Base-by-base conservation (phyloP, 208 protist genomes). In the Naegleria gruberi region DNA sequence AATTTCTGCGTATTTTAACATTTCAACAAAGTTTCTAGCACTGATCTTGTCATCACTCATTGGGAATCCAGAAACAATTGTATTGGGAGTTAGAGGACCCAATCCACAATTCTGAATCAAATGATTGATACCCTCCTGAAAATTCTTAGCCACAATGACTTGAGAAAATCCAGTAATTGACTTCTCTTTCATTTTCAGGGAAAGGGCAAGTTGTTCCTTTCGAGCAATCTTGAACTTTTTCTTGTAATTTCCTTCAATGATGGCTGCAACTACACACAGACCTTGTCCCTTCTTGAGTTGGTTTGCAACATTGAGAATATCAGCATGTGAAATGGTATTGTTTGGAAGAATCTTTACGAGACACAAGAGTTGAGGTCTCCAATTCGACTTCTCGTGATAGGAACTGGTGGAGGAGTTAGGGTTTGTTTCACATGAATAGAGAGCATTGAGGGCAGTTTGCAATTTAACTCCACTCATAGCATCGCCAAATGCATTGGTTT, bases 301-400 rank as follows among this genome's bases (percentile, higher is more conserved):
- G 51, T n/a, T 4, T 1, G 82, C 86, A 42, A 91, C 4, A 41
- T 51, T 17, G 6, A 91, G 8, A 8, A 91, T 82, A 40, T 88
- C 44, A 34, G 90, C 47, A 43, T 91, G 37, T 17, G 15, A 7
- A n/a, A 89, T 10, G 51, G 37, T 30, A 30, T 44, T 55, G 4
- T 83, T 37, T 17, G 77, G 77, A 1, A 44, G 23, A 3, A 83
- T 44, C 44, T 93, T 89, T 44, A 41, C 37, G 8, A 92, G 42
- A n/a, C 45, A 30, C n/a, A 93, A 83, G 0, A 93, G n/a, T 90
- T 93, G 92, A 55, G 92, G 92, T 82, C 92, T 82, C 92, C 92
- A 93, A 86, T 93, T 93, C 12, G 15, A 30, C 30, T 65, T 65
- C 30, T 65, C 30, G 51, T 65, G 51, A 65, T 65, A 65, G n/a